Percentiles rank a stretch among this genome's conserved stretches.
phyloP scores from a whole-genome alignment of 2,329 filamentous ascomycete species.

The Aspergillus sp. region DNA sequence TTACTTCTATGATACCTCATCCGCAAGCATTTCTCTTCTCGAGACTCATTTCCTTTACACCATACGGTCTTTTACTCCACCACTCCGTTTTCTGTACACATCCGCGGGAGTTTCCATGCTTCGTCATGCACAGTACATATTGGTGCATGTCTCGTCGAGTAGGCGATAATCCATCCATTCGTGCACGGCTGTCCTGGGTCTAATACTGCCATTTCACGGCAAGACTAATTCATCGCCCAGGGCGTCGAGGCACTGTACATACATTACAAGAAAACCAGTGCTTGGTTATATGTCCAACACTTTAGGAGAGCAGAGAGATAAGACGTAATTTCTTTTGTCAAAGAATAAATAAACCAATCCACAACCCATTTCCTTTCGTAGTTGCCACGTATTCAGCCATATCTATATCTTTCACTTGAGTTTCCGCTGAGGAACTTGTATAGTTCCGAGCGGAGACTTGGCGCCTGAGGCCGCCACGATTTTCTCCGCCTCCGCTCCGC shows the following conservation, averaged over 20 bases:
- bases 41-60: slow-evolving; percentile 25
- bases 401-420: not conserved
- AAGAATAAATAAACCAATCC: slow-evolving; percentile 22
- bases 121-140: slow-evolving; percentile 36
- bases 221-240: slow-evolving; percentile 12
- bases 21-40: slow-evolving; percentile 33
- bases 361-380: not conserved
- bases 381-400: not conserved
- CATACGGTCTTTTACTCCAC: slow-evolving; percentile 39
- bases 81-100: slow-evolving; percentile 36
- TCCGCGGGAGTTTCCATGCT: slow-evolving; percentile 25
- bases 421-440: not conserved
- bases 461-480: slow-evolving; percentile 13
- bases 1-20: slow-evolving; percentile 30
- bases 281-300: slow-evolving; percentile 28
- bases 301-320: slow-evolving; percentile 29
- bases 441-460: not conserved
- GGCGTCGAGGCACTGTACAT: slow-evolving; percentile 39
- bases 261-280: slow-evolving; percentile 31
- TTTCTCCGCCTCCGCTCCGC: slow-evolving; percentile 27
- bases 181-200: slow-evolving; percentile 21
- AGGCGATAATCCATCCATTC: slow-evolving; percentile 21
- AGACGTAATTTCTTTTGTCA: slow-evolving; percentile 38
- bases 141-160: slow-evolving; percentile 28
- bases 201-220: slow-evolving; percentile 15